A percentile compares a stretch with the other conserved stretches of the same genome.
phyloP scores from a whole-genome alignment of 2,329 filamentous ascomycete species.

The Epichloe sp. region DNA sequence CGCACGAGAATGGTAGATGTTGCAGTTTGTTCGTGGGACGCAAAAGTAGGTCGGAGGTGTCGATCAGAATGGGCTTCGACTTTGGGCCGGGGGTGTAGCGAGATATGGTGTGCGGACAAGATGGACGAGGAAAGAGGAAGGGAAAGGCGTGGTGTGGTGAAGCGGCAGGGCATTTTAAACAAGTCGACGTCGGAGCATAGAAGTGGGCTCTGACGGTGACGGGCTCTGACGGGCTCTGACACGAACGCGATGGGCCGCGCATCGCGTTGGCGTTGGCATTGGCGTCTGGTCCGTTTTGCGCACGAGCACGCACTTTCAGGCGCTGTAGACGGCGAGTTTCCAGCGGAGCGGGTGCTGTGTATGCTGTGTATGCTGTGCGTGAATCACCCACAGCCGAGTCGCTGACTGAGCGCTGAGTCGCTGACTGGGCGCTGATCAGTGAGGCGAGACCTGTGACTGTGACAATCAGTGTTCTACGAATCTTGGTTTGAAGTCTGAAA shows the following conservation, averaged over 20 bases:
- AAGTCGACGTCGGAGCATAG: neutral
- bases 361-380: neutral
- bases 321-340: too few species aligned
- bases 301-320: neutral
- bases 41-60: neutral
- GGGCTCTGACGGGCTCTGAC: constrained; percentile 3
- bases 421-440: too few species aligned
- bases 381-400: neutral
- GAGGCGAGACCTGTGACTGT: too few species aligned
- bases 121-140: neutral
- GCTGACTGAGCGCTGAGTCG: too few species aligned
- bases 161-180: neutral
- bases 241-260: constrained; percentile 10
- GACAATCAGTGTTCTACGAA: too few species aligned
- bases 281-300: neutral
- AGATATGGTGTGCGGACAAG: neutral
- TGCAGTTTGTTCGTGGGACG: neutral
- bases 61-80: neutral
- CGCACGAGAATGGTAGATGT: neutral
- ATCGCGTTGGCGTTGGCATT: constrained; percentile 9
- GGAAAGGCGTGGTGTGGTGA: neutral
- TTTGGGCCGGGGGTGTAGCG: neutral
- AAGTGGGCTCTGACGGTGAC: constrained; percentile 6
- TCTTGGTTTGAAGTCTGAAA: too few species aligned
- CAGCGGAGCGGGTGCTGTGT: too few species aligned